Evolutionary conservation across 306 rosid species (phyloP).

Genomic region (Malus sylvestris): DNA sequence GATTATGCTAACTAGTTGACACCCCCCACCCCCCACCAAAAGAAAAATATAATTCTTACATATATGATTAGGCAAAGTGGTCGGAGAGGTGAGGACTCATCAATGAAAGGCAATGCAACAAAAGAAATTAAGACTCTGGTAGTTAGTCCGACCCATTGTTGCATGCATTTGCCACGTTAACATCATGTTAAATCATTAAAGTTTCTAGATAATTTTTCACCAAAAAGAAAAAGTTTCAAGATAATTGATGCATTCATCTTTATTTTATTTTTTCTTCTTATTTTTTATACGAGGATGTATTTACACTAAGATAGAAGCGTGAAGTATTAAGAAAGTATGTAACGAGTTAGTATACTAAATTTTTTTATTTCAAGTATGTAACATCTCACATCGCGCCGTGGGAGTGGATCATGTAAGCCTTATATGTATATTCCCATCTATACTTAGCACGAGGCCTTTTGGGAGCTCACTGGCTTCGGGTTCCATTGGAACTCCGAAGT

Average conservation of each 20-base stretch:
- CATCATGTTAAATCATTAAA: neutral
- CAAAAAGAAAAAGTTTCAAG: neutral
- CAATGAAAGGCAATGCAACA: neutral
- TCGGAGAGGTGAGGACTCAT: neutral
- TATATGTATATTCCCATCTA: no score
- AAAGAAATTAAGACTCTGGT: neutral
- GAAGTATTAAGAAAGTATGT: no score
- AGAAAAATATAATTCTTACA: neutral
- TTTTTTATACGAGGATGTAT: no score
- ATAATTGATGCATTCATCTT: neutral
- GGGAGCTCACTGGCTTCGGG: no score
- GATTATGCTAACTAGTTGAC: conserved; percentile 8
- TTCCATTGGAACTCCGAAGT: no score
- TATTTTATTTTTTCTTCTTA: neutral
- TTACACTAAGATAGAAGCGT: no score
- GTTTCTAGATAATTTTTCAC: no score
- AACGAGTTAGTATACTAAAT: no score
- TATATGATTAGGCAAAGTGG: neutral
- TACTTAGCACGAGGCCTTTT: no score
- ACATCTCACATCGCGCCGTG: no score
- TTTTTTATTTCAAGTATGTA: neutral
- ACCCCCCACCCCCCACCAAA: no score
- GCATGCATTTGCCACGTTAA: neutral
- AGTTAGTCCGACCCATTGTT: neutral
- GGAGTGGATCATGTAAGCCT: no score